A percentile compares a stretch with the other conserved stretches of the same genome.
phyloP scores from a whole-genome alignment of 352 stramenopile species.

The Pseudoperonospora humuli region DNA sequence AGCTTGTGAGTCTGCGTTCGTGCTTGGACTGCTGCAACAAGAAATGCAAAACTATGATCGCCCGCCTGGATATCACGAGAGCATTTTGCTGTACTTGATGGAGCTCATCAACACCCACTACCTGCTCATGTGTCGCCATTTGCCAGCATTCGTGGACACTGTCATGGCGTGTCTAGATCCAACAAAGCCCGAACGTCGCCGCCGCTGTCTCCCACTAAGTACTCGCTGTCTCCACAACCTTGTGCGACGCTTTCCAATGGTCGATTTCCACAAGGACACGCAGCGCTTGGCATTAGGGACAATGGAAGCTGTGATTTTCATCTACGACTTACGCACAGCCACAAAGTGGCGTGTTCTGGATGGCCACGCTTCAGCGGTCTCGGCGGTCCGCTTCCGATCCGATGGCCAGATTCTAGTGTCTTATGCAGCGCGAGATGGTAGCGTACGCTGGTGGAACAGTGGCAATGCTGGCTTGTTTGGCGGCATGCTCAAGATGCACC shows the following conservation, averaged over 20 bases:
- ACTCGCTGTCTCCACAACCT: constrained; percentile 77
- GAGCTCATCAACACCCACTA: constrained; percentile 81
- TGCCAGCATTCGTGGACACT: constrained; percentile 77
- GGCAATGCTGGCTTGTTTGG: constrained; percentile 68
- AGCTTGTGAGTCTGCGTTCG: constrained; percentile 70
- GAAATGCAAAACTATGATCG: constrained; percentile 79
- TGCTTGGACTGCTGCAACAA: constrained; percentile 65
- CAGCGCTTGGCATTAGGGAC: constrained; percentile 79
- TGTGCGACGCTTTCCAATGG: constrained; percentile 79
- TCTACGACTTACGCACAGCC: constrained; percentile 81
- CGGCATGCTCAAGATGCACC: constrained; percentile 83
- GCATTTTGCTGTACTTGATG: constrained; percentile 68
- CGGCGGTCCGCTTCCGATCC: constrained; percentile 54
- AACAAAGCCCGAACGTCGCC: constrained; percentile 72
- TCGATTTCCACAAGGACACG: constrained; percentile 84
- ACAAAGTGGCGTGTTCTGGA: constrained; percentile 87
- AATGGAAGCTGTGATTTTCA: constrained; percentile 84
- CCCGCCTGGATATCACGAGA: constrained; percentile 57
- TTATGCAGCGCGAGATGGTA: constrained; percentile 70
- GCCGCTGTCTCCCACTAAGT: constrained; percentile 67
- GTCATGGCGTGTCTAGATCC: constrained; percentile 82
- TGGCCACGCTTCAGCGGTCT: constrained; percentile 65
- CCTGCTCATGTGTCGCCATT: constrained; percentile 74
- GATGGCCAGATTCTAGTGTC: constrained; percentile 79
- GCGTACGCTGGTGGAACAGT: constrained; percentile 83